Evolutionary conservation across 1,139 yeast genomes (phyloP), one percentile per base, ranked within the genome.

Genomic region (Kazachstania sp.): DNA sequence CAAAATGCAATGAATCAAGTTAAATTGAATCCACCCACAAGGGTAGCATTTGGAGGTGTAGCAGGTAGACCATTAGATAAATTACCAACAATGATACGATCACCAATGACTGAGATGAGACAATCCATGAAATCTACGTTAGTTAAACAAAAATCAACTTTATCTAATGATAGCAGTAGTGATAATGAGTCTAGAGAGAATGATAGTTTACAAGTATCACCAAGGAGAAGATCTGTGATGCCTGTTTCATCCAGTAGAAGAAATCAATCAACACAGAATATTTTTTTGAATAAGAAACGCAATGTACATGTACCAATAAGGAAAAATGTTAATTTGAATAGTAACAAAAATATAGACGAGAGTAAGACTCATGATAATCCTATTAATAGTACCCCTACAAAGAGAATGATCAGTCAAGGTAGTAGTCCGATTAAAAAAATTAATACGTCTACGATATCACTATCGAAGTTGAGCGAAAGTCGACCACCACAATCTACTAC

Each of bases 21-120:
- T 8, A 23, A 23, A 23, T 23, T 23, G 28, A 23, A 23, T 23
- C 28, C 37, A 6, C 47, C 47, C 6, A 7, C 38, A 20, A 49
- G 64, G 26, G 56, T 59, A 12, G 64, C 64, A 18, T 59, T 59
- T 50, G 61, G 62, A 4, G 63, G 63, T 2, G 51, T 44, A 37
- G 52, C 51, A 2, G 46, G 49, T 19, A 46, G 38, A 13, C 20
- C 39, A 11, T 13, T 31, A 4, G 6, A 15, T 11, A 20, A 23
- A 15, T 5, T 18, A 8, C 43, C 37, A 31, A 32, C n/a, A 7
- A 4, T 19, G 29, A 23, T 40, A 23, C 28, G 31, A 11, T 20
- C 37, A 11, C 43, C 43, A n/a, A 16, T 32, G 31, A 20, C 30
- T n/a, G 42, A 38, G 13, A 38, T 26, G 16, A 38, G 31, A 38